phyloP scores from a whole-genome alignment of 2,329 filamentous ascomycete species.

The Septoria petroselini region DNA sequence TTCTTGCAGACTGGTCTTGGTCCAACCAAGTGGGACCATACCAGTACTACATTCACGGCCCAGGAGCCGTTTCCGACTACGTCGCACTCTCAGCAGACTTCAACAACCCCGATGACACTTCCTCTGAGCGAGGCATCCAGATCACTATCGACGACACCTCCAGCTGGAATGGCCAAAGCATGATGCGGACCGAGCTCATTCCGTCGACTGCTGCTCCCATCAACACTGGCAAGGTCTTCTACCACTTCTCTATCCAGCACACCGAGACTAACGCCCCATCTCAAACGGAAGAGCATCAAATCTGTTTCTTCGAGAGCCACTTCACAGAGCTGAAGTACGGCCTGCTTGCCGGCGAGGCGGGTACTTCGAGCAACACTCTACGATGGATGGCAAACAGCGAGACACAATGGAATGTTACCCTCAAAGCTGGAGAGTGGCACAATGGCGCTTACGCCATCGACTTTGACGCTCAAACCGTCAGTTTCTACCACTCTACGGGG shows the following conservation, averaged over 20 bases:
- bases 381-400: constrained; percentile 63
- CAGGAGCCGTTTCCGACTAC: constrained; percentile 55
- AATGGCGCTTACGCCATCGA: constrained; percentile 73
- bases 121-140: constrained; percentile 62
- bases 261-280: constrained; percentile 59
- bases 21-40: constrained; percentile 66
- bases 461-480: constrained; percentile 60
- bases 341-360: constrained; percentile 52
- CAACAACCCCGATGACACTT: constrained; percentile 64
- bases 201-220: constrained; percentile 66
- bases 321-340: constrained; percentile 74
- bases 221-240: constrained; percentile 64
- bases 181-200: constrained; percentile 72
- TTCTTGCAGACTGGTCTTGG: constrained; percentile 58
- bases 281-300: constrained; percentile 64
- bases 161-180: constrained; percentile 69
- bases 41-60: constrained; percentile 74
- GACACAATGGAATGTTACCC: constrained; percentile 61
- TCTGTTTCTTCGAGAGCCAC: constrained; percentile 64
- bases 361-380: constrained; percentile 54
- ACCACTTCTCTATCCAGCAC: constrained; percentile 68
- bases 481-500: constrained; percentile 68
- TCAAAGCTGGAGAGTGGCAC: constrained; percentile 65
- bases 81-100: constrained; percentile 58
- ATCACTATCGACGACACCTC: constrained; percentile 63